A percentile compares a stretch with the other conserved stretches of the same genome.
Conservation (phyloP, 225 moss, liverwort and hornwort species). For the Rhytidiadelphus loreus region DNA sequence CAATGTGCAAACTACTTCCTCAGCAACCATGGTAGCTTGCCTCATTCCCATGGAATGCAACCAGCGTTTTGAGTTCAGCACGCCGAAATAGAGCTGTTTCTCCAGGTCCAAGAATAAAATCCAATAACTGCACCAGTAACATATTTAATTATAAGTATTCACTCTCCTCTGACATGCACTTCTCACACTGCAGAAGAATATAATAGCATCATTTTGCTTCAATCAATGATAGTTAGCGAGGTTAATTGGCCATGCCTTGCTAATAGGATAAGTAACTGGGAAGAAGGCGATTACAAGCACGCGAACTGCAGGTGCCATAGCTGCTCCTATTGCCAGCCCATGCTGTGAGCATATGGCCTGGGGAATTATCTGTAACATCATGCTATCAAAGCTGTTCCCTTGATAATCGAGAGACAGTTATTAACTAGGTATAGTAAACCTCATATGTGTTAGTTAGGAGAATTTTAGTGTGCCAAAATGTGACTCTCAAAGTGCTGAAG, state of each 20-base stretch:
- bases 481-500: not conserved
- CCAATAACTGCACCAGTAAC: constrained; percentile 40
- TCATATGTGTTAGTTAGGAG: not conserved
- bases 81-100: constrained; percentile 71
- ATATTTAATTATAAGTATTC: not conserved
- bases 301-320: constrained; percentile 51
- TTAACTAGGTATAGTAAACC: not conserved
- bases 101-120: constrained; percentile 48
- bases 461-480: not conserved
- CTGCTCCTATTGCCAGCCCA: constrained; percentile 72
- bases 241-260: constrained; percentile 38
- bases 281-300: constrained; percentile 50
- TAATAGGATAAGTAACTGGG: constrained; percentile 62
- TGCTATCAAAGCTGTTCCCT: not conserved
- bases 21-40: constrained; percentile 3
- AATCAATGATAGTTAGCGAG: not conserved
- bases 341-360: constrained; percentile 79
- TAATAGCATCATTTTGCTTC: not conserved
- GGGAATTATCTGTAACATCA: constrained; percentile 55
- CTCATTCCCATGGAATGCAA: constrained; percentile 74
- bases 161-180: not conserved
- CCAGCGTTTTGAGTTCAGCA: constrained; percentile 71
- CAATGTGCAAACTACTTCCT: not conserved
- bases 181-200: not conserved
- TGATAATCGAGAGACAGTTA: not conserved